phyloP scores from a whole-genome alignment of 176 grass and related monocot genomes.

The Juncus effusus region DNA sequence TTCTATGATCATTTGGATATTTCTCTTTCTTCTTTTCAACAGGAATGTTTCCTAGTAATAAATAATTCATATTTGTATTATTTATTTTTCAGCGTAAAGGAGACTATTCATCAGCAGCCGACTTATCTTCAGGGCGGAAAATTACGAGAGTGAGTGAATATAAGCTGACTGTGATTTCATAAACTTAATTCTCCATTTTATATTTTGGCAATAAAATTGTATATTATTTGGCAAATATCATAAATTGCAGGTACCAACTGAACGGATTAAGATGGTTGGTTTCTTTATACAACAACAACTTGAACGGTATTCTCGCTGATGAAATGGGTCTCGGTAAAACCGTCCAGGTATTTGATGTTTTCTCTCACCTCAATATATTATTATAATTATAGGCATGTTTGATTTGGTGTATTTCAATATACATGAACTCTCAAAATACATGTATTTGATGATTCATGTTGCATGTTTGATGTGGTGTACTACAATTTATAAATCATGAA shows the following conservation, averaged over 20 bases:
- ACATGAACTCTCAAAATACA: too few relatives aligned
- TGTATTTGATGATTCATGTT: background rate
- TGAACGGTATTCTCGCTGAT: slow-evolving; percentile 98
- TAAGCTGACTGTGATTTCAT: slow-evolving; percentile 4
- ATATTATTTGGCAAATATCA: too few relatives aligned
- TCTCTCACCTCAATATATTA: background rate
- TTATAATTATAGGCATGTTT: slow-evolving; percentile 3
- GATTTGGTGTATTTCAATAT: background rate
- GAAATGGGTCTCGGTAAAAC: slow-evolving; percentile 99
- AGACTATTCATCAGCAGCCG: slow-evolving; percentile 79
- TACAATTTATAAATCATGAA: too few relatives aligned
- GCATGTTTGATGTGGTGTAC: background rate
- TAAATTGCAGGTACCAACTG: slow-evolving; percentile 81
- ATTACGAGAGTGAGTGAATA: slow-evolving; percentile 76
- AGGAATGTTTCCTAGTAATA: slow-evolving; percentile 7
- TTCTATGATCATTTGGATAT: too few relatives aligned
- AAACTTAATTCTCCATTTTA: slow-evolving; percentile 10
- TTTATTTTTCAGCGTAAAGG: slow-evolving; percentile 78
- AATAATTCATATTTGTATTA: slow-evolving; percentile 27
- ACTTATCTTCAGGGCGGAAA: slow-evolving; percentile 80
- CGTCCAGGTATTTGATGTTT: slow-evolving; percentile 82
- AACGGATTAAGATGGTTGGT: slow-evolving; percentile 96
- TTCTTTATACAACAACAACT: slow-evolving; percentile 94
- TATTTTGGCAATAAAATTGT: too few relatives aligned
- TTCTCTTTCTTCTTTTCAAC: background rate